Conservation (phyloP, 371 early-diverging fungal species). For the Furculomyces boomerangus region DNA sequence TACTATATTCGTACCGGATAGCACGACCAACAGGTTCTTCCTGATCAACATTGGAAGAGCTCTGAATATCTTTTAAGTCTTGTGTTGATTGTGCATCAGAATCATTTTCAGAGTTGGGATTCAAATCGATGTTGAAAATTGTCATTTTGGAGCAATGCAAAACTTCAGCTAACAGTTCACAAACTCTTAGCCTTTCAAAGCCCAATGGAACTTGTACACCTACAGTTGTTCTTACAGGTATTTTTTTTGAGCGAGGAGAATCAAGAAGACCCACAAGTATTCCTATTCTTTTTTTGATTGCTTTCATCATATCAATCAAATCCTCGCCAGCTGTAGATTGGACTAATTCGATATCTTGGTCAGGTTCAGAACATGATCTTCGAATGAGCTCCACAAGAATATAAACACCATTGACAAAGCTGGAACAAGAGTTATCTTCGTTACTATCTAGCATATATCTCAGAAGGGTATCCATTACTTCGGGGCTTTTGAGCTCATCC, state of each 20-base stretch:
- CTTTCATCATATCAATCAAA: constrained; percentile 60
- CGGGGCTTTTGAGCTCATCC: constrained; percentile 60
- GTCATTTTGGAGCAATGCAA: constrained; percentile 74
- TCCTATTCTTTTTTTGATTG: constrained; percentile 42
- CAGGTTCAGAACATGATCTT: constrained; percentile 36
- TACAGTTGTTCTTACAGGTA: constrained; percentile 12
- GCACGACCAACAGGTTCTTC: constrained; percentile 37
- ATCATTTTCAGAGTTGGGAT: not conserved
- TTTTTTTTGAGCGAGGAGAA: constrained; percentile 11
- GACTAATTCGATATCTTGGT: not conserved
- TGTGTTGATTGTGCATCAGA: not conserved
- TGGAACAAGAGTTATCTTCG: constrained; percentile 59
- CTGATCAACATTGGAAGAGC: not conserved
- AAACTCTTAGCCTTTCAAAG: constrained; percentile 77
- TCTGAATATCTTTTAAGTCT: not conserved
- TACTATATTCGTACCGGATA: constrained; percentile 41
- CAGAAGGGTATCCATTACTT: constrained; percentile 45
- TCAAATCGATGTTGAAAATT: constrained; percentile 27
- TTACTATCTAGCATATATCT: constrained; percentile 67
- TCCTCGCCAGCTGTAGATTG: constrained; percentile 16
- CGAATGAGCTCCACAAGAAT: constrained; percentile 92
- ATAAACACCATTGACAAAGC: constrained; percentile 74
- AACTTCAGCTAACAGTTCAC: constrained; percentile 90
- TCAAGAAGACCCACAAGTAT: constrained; percentile 15
- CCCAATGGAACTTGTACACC: constrained; percentile 50